These are phyloP conservation scores for Lepidium aucheri DNA, from an alignment of 345 rosid genomes.

Conservation along the genomic window DNA sequence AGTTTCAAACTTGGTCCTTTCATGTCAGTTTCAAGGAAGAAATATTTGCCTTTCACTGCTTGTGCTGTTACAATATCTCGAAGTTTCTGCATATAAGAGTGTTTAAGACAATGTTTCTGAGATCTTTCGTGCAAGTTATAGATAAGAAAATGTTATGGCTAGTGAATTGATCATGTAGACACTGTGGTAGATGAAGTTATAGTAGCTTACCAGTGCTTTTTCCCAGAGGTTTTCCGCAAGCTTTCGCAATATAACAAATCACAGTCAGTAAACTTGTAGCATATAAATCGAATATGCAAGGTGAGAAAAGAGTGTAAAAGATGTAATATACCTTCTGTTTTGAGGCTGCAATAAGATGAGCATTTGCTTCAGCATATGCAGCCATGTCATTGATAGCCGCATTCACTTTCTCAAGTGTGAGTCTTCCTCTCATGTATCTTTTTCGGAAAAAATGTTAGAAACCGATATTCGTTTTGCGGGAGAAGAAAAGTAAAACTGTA, in stretches of 20 bases:
- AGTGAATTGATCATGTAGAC: background rate
- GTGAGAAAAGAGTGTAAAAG: background rate
- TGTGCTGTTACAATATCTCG: constrained; percentile 68
- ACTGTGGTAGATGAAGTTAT: constrained; percentile 1
- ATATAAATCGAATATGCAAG: background rate
- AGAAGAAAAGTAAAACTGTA: background rate
- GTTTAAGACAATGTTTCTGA: background rate
- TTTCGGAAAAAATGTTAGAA: constrained; percentile 17
- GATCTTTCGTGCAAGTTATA: background rate
- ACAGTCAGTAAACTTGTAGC: background rate
- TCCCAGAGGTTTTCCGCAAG: constrained; percentile 86
- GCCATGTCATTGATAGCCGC: constrained; percentile 90
- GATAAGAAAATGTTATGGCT: background rate
- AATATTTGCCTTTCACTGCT: constrained; percentile 59
- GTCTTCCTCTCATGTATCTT: constrained; percentile 97
- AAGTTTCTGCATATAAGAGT: constrained; percentile 47
- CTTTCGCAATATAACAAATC: constrained; percentile 32
- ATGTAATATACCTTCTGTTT: constrained; percentile 60
- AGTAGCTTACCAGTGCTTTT: constrained; percentile 67
- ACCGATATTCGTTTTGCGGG: background rate
- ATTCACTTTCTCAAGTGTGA: constrained; percentile 81
- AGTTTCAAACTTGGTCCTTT: constrained; percentile 82
- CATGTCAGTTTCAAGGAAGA: constrained; percentile 81
- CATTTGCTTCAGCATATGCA: constrained; percentile 73
- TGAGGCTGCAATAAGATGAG: constrained; percentile 68